phyloP scores from a whole-genome alignment of 148 eudicot genomes.

The Vaccinium darrowii region DNA sequence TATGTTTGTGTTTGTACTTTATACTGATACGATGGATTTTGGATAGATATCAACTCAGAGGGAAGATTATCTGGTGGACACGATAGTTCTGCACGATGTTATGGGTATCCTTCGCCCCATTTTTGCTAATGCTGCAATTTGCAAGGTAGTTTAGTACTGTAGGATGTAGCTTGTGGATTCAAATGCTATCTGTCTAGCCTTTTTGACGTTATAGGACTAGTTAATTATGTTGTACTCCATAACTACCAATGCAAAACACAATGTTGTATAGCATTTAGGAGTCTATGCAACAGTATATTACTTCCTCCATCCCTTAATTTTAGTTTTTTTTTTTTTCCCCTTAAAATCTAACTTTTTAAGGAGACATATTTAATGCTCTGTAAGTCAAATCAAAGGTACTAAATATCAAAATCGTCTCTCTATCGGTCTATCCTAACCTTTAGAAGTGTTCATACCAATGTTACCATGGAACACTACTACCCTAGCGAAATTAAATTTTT shows the following conservation, averaged over 20 bases:
- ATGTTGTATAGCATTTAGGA: not conserved
- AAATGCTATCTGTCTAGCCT: not conserved
- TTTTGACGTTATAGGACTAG: constrained; percentile 12
- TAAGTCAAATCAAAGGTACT: too few species aligned
- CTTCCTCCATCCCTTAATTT: too few species aligned
- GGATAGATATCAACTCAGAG: constrained; percentile 70
- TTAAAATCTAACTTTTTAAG: too few species aligned
- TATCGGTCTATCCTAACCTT: too few species aligned
- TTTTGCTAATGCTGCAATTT: constrained; percentile 73
- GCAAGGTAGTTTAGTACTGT: constrained; percentile 54
- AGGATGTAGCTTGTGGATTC: not conserved
- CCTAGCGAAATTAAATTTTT: too few species aligned
- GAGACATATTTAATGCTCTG: too few species aligned
- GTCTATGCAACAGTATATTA: not conserved
- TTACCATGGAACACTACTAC: too few species aligned
- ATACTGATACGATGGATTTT: not conserved
- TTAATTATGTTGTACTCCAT: not conserved
- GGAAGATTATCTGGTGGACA: constrained; percentile 86
- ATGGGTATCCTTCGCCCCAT: constrained; percentile 71
- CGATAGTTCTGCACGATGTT: constrained; percentile 79
- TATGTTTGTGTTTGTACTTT: not conserved
- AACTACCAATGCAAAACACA: too few species aligned
- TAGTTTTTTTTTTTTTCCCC: too few species aligned
- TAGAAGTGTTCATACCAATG: too few species aligned
- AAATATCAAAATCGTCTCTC: too few species aligned